A percentile compares a stretch with the other conserved stretches of the same genome.
Evolutionary conservation across 2,329 filamentous ascomycete genomes (phyloP).

Genomic region (Pestalotiopsis sp.): DNA sequence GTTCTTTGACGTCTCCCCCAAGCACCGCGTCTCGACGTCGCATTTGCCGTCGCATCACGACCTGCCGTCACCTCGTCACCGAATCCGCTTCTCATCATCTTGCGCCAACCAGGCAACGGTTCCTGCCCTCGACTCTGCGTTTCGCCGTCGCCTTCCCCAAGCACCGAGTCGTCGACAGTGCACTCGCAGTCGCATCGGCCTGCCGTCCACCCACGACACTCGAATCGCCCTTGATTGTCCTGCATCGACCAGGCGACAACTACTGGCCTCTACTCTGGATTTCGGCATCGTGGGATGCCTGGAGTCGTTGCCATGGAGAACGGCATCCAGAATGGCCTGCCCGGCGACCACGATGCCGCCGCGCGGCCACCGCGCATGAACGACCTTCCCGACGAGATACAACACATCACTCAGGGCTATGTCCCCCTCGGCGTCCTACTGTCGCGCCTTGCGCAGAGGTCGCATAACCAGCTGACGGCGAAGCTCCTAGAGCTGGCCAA

Average conservation of each 20-base stretch:
- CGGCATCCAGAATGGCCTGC: conserved; percentile 52
- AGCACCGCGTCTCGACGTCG: background rate
- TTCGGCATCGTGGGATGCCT: conserved; percentile 41
- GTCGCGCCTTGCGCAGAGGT: conserved; percentile 77
- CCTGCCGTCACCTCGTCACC: too few relatives aligned
- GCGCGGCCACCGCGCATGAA: conserved; percentile 45
- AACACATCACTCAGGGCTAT: conserved; percentile 75
- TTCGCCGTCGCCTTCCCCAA: background rate
- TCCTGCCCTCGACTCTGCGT: too few relatives aligned
- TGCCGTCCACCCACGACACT: background rate
- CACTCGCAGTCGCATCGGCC: background rate
- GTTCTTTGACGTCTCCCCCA: conserved; percentile 3
- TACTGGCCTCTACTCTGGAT: conserved; percentile 14
- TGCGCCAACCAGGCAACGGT: too few relatives aligned
- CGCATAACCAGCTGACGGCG: conserved; percentile 75
- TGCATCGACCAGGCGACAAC: conserved; percentile 17
- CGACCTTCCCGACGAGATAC: conserved; percentile 60
- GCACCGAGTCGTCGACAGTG: background rate
- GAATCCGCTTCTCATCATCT: too few relatives aligned
- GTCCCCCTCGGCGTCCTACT: conserved; percentile 75
- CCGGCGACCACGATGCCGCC: conserved; percentile 46
- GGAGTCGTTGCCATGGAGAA: conserved; percentile 58
- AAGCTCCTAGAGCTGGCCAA: conserved; percentile 70
- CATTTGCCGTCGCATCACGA: too few relatives aligned
- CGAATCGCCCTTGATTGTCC: background rate